phyloP scores from a whole-genome alignment of 2,329 filamentous ascomycete genomes.

The Colletotrichum salicis region DNA sequence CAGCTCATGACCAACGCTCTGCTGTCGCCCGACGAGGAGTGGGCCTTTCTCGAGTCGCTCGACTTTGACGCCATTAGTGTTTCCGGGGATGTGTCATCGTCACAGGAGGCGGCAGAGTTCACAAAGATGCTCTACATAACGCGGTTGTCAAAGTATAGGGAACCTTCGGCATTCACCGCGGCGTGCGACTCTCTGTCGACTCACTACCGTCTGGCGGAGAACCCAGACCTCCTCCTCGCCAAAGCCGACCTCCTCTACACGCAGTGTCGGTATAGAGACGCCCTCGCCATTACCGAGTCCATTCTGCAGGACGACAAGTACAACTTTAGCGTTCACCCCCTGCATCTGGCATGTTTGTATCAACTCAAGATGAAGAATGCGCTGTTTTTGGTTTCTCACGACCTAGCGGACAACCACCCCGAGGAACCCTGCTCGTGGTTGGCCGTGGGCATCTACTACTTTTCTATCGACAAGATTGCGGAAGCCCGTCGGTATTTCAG shows the following conservation, averaged over 20 bases:
- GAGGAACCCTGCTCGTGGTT: constrained; percentile 93
- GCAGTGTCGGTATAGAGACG: constrained; percentile 91
- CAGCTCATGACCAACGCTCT: constrained; percentile 97
- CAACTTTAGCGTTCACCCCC: constrained; percentile 87
- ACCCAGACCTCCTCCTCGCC: constrained; percentile 90
- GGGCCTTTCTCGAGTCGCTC: constrained; percentile 86
- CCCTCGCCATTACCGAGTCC: constrained; percentile 82
- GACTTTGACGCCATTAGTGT: constrained; percentile 87
- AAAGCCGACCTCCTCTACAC: constrained; percentile 93
- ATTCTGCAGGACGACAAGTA: constrained; percentile 87
- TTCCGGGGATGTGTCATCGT: constrained; percentile 70
- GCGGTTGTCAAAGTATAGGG: constrained; percentile 92
- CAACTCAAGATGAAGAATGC: constrained; percentile 88
- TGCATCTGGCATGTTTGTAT: constrained; percentile 91
- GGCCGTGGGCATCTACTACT: constrained; percentile 94
- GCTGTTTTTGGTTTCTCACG: constrained; percentile 91
- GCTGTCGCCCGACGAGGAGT: constrained; percentile 89
- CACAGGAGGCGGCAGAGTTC: constrained; percentile 91
- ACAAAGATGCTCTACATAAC: constrained; percentile 97
- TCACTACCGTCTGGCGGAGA: constrained; percentile 87
- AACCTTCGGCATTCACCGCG: constrained; percentile 81
- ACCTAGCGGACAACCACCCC: constrained; percentile 90
- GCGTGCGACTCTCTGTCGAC: constrained; percentile 92
- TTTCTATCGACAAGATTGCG: constrained; percentile 86
- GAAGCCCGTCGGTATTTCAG: constrained; percentile 96